Conservation (phyloP, 495 filamentous ascomycete genomes). For the Lasiosphaeris hirsuta region DNA sequence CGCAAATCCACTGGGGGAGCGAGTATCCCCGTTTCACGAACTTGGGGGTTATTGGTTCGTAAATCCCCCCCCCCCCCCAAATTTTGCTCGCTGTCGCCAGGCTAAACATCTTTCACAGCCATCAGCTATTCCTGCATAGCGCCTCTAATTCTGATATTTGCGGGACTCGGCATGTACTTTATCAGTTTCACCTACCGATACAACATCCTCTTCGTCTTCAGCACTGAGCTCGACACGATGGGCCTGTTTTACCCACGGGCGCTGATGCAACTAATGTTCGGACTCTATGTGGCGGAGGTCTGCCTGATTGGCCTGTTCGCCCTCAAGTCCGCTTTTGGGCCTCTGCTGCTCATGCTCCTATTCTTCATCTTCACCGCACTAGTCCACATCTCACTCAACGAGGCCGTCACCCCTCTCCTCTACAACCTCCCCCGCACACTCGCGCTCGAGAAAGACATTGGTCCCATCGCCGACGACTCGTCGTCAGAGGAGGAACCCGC, state of each 20-base stretch:
- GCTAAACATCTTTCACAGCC: constrained; percentile 33
- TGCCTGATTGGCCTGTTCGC: constrained; percentile 82
- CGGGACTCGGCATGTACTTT: constrained; percentile 69
- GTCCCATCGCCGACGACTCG: constrained; percentile 31
- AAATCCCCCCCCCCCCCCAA: neutral
- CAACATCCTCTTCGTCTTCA: constrained; percentile 78
- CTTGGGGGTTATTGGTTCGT: constrained; percentile 63
- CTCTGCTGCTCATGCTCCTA: constrained; percentile 68
- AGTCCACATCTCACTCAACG: constrained; percentile 76
- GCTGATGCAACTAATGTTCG: constrained; percentile 76
- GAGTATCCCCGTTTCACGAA: constrained; percentile 67
- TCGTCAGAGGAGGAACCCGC: constrained; percentile 26
- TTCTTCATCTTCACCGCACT: constrained; percentile 69
- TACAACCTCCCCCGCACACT: constrained; percentile 62
- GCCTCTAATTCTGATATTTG: constrained; percentile 82
- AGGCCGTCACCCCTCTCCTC: constrained; percentile 70
- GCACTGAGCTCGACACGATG: constrained; percentile 76
- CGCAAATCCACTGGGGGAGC: constrained; percentile 68
- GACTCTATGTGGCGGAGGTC: constrained; percentile 74
- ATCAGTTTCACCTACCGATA: constrained; percentile 85
- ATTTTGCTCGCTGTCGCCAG: constrained; percentile 1
- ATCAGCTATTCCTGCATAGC: constrained; percentile 88
- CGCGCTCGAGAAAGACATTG: constrained; percentile 52
- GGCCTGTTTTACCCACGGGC: constrained; percentile 75
- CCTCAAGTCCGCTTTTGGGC: constrained; percentile 63